Base-by-base conservation (phyloP, 164 flowering plant genomes). In the Echeveria elegans region DNA sequence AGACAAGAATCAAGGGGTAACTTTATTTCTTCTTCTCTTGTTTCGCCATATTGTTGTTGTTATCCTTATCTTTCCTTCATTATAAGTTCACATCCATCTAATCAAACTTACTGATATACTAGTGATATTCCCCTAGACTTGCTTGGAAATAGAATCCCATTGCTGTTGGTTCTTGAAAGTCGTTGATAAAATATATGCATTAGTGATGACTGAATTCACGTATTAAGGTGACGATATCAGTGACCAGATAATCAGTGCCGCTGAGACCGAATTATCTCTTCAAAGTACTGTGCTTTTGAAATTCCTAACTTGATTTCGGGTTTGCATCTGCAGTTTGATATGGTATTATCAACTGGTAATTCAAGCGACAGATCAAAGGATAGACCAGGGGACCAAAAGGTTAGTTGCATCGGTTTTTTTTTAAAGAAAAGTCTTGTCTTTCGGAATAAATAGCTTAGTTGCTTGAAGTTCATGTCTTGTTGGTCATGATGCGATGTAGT, bases 361-460 rank as follows among this genome's bases (percentile, higher is more conserved):
- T 89, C 93, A 56, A 87, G 96, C 72, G 96, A 92, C 68, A 81
- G 81, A 74, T 86, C 96, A 50, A 92, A 88, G 70, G 98, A 86
- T 69, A 92, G 86, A 74, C 19, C 79, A 31, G 75, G 62, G 45
- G 96, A 92, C 77, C 98, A 90, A 70, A 92, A 92, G 96, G 98
- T 92, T 66, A 41, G 14, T 23, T 67, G 8, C 2, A 68, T 15
- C 47, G 8, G 38, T 60, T 41, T 45, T 36, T 12, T 38, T 26
- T 8, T n/a, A n/a, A 36, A 30, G 60, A 14, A n/a, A 40, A 11
- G n/a, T 23, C 5, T n/a, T 6, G n/a, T 5, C 2, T n/a, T 2
- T 19, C 2, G 5, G 21, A 50, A 23, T 50, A 21, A 9, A 5
- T 50, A n/a, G n/a, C n/a, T n/a, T n/a, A n/a, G n/a, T n/a, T n/a